These are phyloP conservation scores for Escallonia herrerae DNA, from an alignment of 129 eudicot genomes.

Conservation along the genomic window DNA sequence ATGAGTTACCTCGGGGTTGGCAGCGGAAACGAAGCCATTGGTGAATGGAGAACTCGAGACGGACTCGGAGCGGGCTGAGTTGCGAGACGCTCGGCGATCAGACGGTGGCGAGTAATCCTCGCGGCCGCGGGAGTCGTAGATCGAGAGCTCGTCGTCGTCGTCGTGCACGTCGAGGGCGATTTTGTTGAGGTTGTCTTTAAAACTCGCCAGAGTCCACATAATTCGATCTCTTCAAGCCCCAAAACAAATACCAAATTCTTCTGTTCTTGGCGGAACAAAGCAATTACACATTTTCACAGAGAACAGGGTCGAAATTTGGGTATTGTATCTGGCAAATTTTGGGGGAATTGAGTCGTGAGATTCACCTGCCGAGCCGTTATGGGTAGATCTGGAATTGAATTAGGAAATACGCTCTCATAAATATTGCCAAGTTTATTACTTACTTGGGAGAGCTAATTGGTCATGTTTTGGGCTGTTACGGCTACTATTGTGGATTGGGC, in stretches of 20 bases:
- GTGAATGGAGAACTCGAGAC: conserved; percentile 45
- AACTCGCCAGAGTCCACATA: conserved; percentile 95
- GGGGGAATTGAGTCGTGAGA: too few species aligned
- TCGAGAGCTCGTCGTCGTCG: conserved; percentile 42
- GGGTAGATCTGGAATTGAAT: too few species aligned
- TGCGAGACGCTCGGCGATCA: conserved; percentile 60
- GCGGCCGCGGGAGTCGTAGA: conserved; percentile 37
- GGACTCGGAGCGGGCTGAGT: conserved; percentile 29
- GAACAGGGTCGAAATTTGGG: too few species aligned
- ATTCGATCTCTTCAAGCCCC: conserved; percentile 9
- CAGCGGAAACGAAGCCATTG: conserved; percentile 53
- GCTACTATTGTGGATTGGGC: too few species aligned
- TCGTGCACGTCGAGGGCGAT: conserved; percentile 88
- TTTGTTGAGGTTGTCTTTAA: conserved; percentile 75
- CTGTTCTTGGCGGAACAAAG: neutral
- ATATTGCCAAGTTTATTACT: too few species aligned
- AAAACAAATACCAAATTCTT: neutral
- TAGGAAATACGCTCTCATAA: too few species aligned
- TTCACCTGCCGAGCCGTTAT: too few species aligned
- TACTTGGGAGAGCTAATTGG: too few species aligned
- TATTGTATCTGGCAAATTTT: neutral
- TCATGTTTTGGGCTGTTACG: too few species aligned
- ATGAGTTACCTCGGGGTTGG: conserved; percentile 43
- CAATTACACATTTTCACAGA: too few species aligned
- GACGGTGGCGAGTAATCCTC: conserved; percentile 26